Conservation (phyloP, 345 rosid genomes). For the Excoecaria agallocha region DNA sequence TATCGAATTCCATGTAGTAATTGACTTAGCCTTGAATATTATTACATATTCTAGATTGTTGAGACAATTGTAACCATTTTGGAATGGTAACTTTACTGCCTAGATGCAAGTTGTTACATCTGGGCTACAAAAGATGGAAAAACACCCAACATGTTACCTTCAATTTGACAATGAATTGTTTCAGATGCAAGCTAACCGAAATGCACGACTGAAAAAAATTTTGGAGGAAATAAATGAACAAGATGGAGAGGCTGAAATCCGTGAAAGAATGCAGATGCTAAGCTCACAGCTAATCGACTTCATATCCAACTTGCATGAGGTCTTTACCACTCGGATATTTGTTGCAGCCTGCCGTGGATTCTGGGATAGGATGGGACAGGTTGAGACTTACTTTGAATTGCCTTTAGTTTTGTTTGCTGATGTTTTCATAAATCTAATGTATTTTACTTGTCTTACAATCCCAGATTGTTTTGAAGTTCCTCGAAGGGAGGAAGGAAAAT, state of each 20-base stretch:
- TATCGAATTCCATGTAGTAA: neutral
- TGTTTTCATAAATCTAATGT: neutral
- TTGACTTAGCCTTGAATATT: neutral
- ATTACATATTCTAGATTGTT: neutral
- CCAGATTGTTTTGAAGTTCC: slow-evolving; percentile 83
- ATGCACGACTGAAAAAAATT: slow-evolving; percentile 72
- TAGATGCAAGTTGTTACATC: neutral
- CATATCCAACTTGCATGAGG: slow-evolving; percentile 71
- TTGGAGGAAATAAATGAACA: slow-evolving; percentile 86
- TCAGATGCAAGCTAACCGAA: slow-evolving; percentile 74
- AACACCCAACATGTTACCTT: neutral
- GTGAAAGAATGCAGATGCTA: slow-evolving; percentile 80
- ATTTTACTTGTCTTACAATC: neutral
- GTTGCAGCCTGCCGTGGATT: slow-evolving; percentile 79
- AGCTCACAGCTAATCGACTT: slow-evolving; percentile 67
- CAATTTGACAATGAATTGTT: slow-evolving; percentile 10
- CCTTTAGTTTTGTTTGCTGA: neutral
- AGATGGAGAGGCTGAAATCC: slow-evolving; percentile 84
- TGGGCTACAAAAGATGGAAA: neutral
- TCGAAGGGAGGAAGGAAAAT: slow-evolving; percentile 94
- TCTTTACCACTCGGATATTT: slow-evolving; percentile 73
- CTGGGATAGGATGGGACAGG: slow-evolving; percentile 98
- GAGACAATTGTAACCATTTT: neutral
- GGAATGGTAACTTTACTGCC: too few species aligned
- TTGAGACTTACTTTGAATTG: slow-evolving; percentile 5